These are phyloP conservation scores for Buxus sempervirens DNA, from an alignment of 164 flowering plant genomes.

Conservation along the genomic window DNA sequence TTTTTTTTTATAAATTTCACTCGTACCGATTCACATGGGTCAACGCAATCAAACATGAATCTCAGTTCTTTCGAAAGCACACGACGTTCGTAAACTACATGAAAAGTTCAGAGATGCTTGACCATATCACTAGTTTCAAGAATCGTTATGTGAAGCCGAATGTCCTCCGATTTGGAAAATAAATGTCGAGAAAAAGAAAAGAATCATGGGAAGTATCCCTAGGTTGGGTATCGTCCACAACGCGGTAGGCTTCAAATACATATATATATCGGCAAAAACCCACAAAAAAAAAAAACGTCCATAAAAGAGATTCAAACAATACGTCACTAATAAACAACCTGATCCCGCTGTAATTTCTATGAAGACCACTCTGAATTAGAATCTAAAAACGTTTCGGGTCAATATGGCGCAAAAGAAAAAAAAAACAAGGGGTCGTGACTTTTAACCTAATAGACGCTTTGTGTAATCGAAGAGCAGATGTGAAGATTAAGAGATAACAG, in stretches of 20 bases:
- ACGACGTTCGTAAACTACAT: no score
- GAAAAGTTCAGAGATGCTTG: no score
- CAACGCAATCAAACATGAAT: no score
- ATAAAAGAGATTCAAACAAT: neutral
- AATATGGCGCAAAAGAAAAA: neutral
- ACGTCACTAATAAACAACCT: neutral
- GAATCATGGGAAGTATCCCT: no score
- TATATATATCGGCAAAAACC: neutral
- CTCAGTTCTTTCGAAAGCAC: no score
- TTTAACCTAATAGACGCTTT: neutral
- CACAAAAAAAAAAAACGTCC: neutral
- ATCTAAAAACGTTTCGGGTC: neutral
- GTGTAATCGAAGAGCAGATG: neutral
- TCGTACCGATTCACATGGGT: no score
- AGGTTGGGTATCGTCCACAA: neutral
- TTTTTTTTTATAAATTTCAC: no score
- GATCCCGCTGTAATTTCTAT: neutral
- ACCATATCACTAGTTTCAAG: no score
- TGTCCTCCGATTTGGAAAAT: no score
- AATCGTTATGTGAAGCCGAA: no score
- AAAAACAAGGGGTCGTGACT: neutral
- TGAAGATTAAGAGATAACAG: neutral
- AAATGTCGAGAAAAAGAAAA: no score
- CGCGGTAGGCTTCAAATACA: neutral
- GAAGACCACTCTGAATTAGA: neutral